Conservation (phyloP, 768 basidiomycete species). For the Stropharia rugosoannulata region DNA sequence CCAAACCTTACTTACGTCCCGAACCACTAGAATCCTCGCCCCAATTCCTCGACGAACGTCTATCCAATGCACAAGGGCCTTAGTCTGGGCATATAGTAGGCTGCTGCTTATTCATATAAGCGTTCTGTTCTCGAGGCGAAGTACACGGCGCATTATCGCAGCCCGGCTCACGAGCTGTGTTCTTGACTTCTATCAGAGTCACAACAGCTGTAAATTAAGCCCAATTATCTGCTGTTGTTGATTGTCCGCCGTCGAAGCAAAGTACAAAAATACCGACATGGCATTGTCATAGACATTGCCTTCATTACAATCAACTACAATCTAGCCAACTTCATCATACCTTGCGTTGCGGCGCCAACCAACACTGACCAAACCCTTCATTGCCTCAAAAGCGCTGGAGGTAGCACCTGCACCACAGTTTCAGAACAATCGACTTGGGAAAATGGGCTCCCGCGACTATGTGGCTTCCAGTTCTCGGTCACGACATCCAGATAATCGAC, state of each 20-base stretch:
- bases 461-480: neutral
- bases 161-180: neutral
- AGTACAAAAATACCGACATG: slow-evolving; percentile 14
- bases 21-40: too few species aligned
- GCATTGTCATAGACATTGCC: slow-evolving; percentile 11
- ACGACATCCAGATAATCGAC: neutral
- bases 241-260: neutral
- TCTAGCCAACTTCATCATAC: neutral
- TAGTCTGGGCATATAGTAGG: too few species aligned
- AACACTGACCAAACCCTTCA: neutral
- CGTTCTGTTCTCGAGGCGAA: too few species aligned
- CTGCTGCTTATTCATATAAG: too few species aligned
- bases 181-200: neutral
- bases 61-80: too few species aligned
- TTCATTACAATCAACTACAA: slow-evolving; percentile 14
- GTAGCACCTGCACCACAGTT: neutral
- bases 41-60: too few species aligned
- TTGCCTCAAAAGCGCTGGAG: neutral
- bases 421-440: neutral
- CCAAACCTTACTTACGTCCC: too few species aligned
- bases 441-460: neutral
- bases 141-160: too few species aligned
- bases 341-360: neutral
- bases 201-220: neutral
- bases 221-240: slow-evolving; percentile 5